phyloP scores from a whole-genome alignment of 495 filamentous ascomycete species.

The Aspergillus kassunensis region DNA sequence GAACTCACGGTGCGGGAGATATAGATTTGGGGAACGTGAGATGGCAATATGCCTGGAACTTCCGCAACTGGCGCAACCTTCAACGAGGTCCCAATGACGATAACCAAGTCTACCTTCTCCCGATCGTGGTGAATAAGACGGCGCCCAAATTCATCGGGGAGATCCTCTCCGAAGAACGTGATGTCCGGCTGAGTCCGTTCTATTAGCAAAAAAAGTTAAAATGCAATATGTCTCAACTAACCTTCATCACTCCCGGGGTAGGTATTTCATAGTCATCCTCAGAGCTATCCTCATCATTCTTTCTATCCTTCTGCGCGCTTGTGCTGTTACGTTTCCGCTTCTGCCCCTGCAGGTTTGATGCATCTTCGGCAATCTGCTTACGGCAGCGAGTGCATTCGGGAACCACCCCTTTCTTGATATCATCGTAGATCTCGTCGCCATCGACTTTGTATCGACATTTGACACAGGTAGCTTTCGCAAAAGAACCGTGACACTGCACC shows the following conservation, averaged over 20 bases:
- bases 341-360: constrained; percentile 40
- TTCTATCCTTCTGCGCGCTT: constrained; percentile 49
- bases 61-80: constrained; percentile 95
- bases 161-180: constrained; percentile 77
- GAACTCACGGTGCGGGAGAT: constrained; percentile 72
- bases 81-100: constrained; percentile 94
- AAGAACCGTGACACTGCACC: constrained; percentile 94
- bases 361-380: constrained; percentile 38
- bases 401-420: constrained; percentile 69
- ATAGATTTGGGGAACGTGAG: constrained; percentile 85
- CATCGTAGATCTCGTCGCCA: constrained; percentile 71
- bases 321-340: constrained; percentile 77
- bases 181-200: constrained; percentile 67
- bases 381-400: constrained; percentile 50
- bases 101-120: constrained; percentile 79
- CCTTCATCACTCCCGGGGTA: constrained; percentile 87
- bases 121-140: constrained; percentile 76
- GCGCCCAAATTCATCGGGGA: constrained; percentile 79
- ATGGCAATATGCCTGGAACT: constrained; percentile 74
- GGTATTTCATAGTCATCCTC: constrained; percentile 70
- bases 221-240: constrained; percentile 19
- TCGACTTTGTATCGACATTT: constrained; percentile 74
- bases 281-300: constrained; percentile 54
- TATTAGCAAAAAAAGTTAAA: constrained; percentile 4
- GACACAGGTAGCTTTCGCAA: constrained; percentile 85